Percentiles rank a stretch among this genome's conserved stretches.
These are phyloP conservation scores for Carallia pectinifolia DNA, from an alignment of 345 rosid species.

Conservation along the genomic window DNA sequence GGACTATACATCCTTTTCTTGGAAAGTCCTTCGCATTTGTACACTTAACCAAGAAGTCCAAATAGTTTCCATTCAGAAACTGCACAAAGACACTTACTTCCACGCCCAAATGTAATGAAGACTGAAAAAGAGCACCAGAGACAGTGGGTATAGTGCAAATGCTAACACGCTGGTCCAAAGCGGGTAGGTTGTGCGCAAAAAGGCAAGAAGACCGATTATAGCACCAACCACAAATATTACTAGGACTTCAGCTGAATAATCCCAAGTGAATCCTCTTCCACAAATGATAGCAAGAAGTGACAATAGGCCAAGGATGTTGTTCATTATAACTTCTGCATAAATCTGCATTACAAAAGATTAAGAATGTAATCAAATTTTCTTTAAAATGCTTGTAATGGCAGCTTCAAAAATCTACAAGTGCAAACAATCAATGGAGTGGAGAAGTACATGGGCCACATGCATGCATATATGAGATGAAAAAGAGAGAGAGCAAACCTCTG, in stretches of 20 bases:
- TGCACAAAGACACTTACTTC: neutral
- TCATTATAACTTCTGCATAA: neutral
- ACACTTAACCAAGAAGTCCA: too few species aligned
- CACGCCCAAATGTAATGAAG: slow-evolving; percentile 17
- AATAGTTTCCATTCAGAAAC: too few species aligned
- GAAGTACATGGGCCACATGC: neutral
- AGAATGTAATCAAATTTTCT: neutral
- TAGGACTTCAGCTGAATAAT: neutral
- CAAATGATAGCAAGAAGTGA: slow-evolving; percentile 12
- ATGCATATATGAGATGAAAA: neutral
- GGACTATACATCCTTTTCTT: too few species aligned
- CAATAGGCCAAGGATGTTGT: neutral
- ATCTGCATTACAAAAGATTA: neutral
- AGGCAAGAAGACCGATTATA: neutral
- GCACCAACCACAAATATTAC: neutral
- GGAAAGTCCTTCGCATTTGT: too few species aligned
- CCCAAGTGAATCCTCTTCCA: slow-evolving; percentile 29
- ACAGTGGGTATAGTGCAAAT: slow-evolving; percentile 26
- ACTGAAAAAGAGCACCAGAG: slow-evolving; percentile 32
- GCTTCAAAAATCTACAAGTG: neutral
- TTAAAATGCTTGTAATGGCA: neutral
- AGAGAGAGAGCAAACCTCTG: neutral
- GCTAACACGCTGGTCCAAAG: slow-evolving; percentile 35
- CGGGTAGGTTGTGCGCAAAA: slow-evolving; percentile 29
- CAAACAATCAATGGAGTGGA: too few species aligned